Evolutionary conservation across 2,329 filamentous ascomycete species (phyloP), one percentile per base, ranked within the genome.

Genomic region (Coniosporium tulheliwenetii): DNA sequence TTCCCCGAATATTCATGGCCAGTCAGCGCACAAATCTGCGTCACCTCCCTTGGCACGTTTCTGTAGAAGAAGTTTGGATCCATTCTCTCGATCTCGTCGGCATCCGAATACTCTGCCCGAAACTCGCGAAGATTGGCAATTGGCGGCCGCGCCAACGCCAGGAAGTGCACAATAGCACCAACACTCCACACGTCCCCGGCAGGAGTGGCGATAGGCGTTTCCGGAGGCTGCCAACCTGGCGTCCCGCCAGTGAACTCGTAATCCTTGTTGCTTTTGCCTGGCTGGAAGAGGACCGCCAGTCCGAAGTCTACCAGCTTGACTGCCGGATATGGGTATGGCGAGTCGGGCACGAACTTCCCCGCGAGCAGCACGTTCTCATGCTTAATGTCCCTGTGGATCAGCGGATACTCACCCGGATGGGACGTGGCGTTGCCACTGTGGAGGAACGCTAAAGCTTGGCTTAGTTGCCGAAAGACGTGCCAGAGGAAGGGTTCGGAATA

Each of bases 331-430:
- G 84, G 85, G 61, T 95, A 15, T 85, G 5, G 81, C 19, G 19
- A 26, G 19, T 26, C 19, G 19, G 19, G 19, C 19, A 26, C 19
- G 31, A 91, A 72, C 53, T 84, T 85, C 61, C 95, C 10, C 85
- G 5, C 81, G 32, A 98, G 66, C 8, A 98, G 65, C 30, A 98
- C 96, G 53, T 96, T 96, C 56, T 95, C 89, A 0, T 87, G 89
- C 61, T 95, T 96, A 63, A 98, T 95, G 52, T 98, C 91, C 43
- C 93, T 81, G 58, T 98, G 91, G 5, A 96, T 87, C 58, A 98
- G 93, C 14, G 36, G 36, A 13, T 33, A 33, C 32, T 8, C 10
- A 13, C 13, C 32, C 10, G 10, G 13, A 13, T 33, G 32, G 10
- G 10, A 13, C 32, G 32, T 33, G 32, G 10, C 32, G 32, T 8